These are phyloP conservation scores for Coleophoma cylindrospora DNA, from an alignment of 2,329 filamentous ascomycete genomes.

Conservation along the genomic window DNA sequence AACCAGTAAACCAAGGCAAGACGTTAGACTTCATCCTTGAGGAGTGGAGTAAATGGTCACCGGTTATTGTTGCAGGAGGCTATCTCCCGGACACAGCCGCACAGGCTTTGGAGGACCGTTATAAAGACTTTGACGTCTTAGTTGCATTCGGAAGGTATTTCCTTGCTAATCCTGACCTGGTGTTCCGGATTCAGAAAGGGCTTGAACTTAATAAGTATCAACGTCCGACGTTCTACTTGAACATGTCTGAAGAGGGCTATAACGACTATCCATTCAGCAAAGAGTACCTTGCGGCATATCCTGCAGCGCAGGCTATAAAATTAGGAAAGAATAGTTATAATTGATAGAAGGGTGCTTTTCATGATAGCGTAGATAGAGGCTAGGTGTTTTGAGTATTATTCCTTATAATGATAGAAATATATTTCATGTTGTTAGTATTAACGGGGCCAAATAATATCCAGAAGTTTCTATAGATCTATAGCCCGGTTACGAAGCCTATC, in stretches of 20 bases:
- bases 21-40: constrained; percentile 6
- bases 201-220: constrained; percentile 7
- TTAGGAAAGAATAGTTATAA: too few species aligned
- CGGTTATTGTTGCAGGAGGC: constrained; percentile 12
- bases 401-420: too few species aligned
- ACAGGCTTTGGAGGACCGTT: constrained; percentile 28
- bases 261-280: constrained; percentile 5
- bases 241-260: background rate
- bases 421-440: too few species aligned
- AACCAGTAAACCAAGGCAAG: constrained; percentile 38
- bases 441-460: too few species aligned
- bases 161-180: constrained; percentile 36
- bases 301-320: too few species aligned
- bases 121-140: constrained; percentile 8
- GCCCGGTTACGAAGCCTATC: too few species aligned
- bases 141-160: constrained; percentile 28
- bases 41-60: constrained; percentile 4
- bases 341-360: too few species aligned
- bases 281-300: too few species aligned
- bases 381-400: too few species aligned
- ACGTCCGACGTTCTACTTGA: constrained; percentile 12
- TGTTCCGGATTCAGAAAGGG: constrained; percentile 12
- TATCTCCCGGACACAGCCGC: constrained; percentile 22
- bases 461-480: too few species aligned
- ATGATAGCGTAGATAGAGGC: too few species aligned